These are phyloP conservation scores for Hanseniaspora vineae DNA, from an alignment of 805 yeast genomes.

Conservation along the genomic window DNA sequence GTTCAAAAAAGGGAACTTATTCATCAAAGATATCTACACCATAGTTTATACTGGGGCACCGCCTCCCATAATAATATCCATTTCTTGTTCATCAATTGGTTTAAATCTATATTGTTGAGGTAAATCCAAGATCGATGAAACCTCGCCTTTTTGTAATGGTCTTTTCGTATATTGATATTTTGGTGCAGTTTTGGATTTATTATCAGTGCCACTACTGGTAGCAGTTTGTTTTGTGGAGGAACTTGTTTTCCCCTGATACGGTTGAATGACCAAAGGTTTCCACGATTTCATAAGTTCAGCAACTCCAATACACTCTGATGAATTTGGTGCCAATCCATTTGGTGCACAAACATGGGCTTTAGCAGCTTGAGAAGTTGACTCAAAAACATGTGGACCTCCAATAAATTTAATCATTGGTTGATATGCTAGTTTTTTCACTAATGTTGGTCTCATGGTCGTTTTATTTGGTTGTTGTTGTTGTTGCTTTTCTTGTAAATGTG, in stretches of 20 bases:
- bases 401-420: slow-evolving; percentile 74
- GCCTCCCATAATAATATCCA: slow-evolving; percentile 67
- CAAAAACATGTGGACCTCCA: slow-evolving; percentile 41
- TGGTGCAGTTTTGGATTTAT: slow-evolving; percentile 4
- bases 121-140: slow-evolving; percentile 47
- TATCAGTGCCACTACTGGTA: slow-evolving; percentile 11
- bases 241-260: slow-evolving; percentile 23
- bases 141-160: slow-evolving; percentile 27
- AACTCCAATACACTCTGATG: slow-evolving; percentile 15
- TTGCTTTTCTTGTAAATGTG: no score
- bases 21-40: no score
- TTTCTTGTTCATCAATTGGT: slow-evolving; percentile 51
- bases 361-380: slow-evolving; percentile 16
- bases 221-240: slow-evolving; percentile 32
- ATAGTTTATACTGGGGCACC: slow-evolving; percentile 44
- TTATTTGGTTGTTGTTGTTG: slow-evolving; percentile 21
- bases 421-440: slow-evolving; percentile 18
- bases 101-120: slow-evolving; percentile 65
- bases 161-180: slow-evolving; percentile 17
- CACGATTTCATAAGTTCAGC: slow-evolving; percentile 14
- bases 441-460: slow-evolving; percentile 11
- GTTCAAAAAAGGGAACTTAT: no score
- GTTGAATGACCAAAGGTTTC: slow-evolving; percentile 30
- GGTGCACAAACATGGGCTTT: slow-evolving; percentile 19
- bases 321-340: slow-evolving; percentile 18